Conservation (phyloP, 805 yeast genomes). For the Teunomyces tritomae region DNA sequence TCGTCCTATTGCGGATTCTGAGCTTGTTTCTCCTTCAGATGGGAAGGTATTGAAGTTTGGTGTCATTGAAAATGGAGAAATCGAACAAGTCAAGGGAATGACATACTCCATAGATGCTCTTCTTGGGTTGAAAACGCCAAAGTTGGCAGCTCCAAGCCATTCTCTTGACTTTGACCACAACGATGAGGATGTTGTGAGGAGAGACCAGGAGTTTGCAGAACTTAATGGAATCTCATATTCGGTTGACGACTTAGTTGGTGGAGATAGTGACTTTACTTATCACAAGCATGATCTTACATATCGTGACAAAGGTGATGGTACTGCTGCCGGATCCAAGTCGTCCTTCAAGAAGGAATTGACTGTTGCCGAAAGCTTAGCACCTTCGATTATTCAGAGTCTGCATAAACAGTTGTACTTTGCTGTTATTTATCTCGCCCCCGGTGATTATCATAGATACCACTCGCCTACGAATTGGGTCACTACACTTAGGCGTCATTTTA, state of each 20-base stretch:
- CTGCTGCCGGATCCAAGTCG: conserved; percentile 33
- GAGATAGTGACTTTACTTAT: conserved; percentile 39
- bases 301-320: conserved; percentile 68
- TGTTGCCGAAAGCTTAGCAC: conserved; percentile 41
- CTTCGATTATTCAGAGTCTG: conserved; percentile 30
- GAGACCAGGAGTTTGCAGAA: conserved; percentile 74
- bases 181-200: conserved; percentile 40
- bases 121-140: conserved; percentile 58
- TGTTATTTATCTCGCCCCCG: conserved; percentile 95
- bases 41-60: conserved; percentile 90
- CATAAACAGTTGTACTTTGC: conserved; percentile 71
- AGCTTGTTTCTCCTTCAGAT: conserved; percentile 87
- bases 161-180: conserved; percentile 44
- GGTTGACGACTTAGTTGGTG: conserved; percentile 65
- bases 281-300: conserved; percentile 49
- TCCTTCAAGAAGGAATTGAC: conserved; percentile 35
- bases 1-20: conserved; percentile 67
- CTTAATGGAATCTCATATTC: conserved; percentile 72
- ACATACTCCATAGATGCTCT: conserved; percentile 87
- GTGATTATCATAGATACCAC: conserved; percentile 96
- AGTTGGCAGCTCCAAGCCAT: conserved; percentile 56
- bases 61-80: conserved; percentile 72
- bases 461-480: conserved; percentile 97
- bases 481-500: conserved; percentile 87
- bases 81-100: conserved; percentile 96